Evolutionary conservation across 805 yeast genomes (phyloP), one percentile per base, ranked within the genome.

Genomic region (Kuraishia capsulata): DNA sequence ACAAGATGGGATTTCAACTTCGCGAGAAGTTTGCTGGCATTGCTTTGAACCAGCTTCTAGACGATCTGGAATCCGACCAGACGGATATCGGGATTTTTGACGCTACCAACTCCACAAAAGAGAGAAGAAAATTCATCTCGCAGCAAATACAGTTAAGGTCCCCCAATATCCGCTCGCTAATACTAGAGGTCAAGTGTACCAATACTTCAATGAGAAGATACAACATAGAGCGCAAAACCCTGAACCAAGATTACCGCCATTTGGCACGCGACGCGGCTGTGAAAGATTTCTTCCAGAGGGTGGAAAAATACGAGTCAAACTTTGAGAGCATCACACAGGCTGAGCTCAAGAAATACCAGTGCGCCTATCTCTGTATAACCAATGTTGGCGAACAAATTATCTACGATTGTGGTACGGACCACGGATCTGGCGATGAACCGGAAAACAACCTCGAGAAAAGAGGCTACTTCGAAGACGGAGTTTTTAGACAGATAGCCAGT

Each of bases 1-100:
- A 86, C 54, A 56, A 62, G 19, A 62, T 70, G 11, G 72, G 82
- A 4, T 73, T 73, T 9, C 65, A 69, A 23, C 64, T 85, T 33
- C 72, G 97, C 45, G 97, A 90, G 50, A 72, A 78, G 52, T 92
- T 96, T 94, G 97, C 97, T 1, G 78, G 86, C 76, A 95, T 89
- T 49, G 90, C 97, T 0, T 62, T 90, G 41, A 84, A 83, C 42
- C 81, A 81, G 50, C 62, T 92, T 37, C 65, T 87, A 19, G 82
- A 83, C 45, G 79, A 80, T 56, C 71, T 92, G 6, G 54, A 83
- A 29, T 68, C 73, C 18, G 92, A 88, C 1, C 69, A 75, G n/a
- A 94, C 95, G 1, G 80, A 89, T 4, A 92, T 90, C 3, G 98
- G 97, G 2, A 81, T 90, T 10, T 78, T 83, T 51, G 94, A 83